These are phyloP conservation scores for Pythium phragmitis DNA, from an alignment of 352 stramenopile genomes.

Conservation along the genomic window DNA sequence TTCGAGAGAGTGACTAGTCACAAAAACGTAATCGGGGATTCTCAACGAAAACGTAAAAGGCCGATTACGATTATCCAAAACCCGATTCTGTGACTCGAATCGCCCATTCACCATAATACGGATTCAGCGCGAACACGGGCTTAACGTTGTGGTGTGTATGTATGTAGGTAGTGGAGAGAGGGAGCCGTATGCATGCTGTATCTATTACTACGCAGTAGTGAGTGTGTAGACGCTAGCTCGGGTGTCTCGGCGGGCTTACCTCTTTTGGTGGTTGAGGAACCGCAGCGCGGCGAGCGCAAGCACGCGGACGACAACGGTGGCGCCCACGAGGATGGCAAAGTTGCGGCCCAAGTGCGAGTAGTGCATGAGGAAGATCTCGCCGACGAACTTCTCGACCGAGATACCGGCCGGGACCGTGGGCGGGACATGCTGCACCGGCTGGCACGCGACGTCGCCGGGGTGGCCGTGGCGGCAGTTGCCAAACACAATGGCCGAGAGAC, in stretches of 20 bases:
- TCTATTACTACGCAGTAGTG: not conserved
- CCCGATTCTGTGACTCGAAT: too few species aligned
- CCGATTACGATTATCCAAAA: too few species aligned
- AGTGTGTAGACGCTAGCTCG: not conserved
- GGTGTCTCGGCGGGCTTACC: not conserved
- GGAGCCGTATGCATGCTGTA: too few species aligned
- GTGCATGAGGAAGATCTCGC: constrained; percentile 53
- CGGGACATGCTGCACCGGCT: constrained; percentile 43
- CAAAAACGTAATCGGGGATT: too few species aligned
- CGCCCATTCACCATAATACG: too few species aligned
- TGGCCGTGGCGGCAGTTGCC: constrained; percentile 29
- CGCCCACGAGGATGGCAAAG: constrained; percentile 43
- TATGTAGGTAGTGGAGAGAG: too few species aligned
- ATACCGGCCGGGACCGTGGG: constrained; percentile 33
- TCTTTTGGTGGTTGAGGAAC: constrained; percentile 53
- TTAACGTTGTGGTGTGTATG: too few species aligned
- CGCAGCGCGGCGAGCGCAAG: constrained; percentile 38
- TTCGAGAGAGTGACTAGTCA: too few species aligned
- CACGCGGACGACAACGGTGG: constrained; percentile 26
- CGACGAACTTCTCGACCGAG: constrained; percentile 57
- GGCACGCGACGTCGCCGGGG: constrained; percentile 49
- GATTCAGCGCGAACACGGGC: too few species aligned
- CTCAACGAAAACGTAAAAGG: too few species aligned
- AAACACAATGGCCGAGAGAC: constrained; percentile 23
- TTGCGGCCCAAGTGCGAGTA: constrained; percentile 45